Base-by-base conservation (phyloP, 805 yeast species). In the Candida orba region DNA sequence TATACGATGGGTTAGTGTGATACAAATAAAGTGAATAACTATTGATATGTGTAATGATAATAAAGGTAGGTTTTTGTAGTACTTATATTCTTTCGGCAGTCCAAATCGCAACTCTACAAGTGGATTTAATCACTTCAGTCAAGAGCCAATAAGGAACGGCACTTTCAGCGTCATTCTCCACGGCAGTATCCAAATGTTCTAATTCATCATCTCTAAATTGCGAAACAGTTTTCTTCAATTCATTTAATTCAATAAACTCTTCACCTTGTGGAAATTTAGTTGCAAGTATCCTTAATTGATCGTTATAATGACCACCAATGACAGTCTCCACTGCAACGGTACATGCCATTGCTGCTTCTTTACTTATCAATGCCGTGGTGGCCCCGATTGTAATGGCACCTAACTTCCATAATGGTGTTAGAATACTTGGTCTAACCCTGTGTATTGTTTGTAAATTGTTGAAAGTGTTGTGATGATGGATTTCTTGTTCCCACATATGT, bases 331-430 rank as follows among this genome's bases (percentile, higher is more conserved):
- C 98, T 0, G 98, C 98, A 47, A 90, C 98, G 0, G 99, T 93
- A 62, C 99, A 93, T 1, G 99, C 98, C 99, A 93, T 93, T 3
- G 99, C 98, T 3, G 96, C 97, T 60, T 91, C 96, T 57, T 88
- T 87, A 15, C 96, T 83, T 49, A 89, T 64, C 42, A 84, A 54
- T 0, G 96, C 97, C 1, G 98, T 93, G 1, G 81, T 84, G 2
- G 79, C 78, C 4, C 99, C 99, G 68, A 93, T 71, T 1, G 81
- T 80, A 40, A 84, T 71, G 0, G 99, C 98, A 4, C 97, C 98
- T 0, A 76, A 63, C 60, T 85, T 89, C 99, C 99, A 93, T 1
- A 87, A 56, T 2, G 99, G 99, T 0, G 98, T 90, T 34, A 93
- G 64, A 14, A 93, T 55, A 0, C 96, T 87, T 4, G 99, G 99